Evolutionary conservation across 768 basidiomycete species (phyloP).

Genomic region (Xerocomellus chrysenteron): DNA sequence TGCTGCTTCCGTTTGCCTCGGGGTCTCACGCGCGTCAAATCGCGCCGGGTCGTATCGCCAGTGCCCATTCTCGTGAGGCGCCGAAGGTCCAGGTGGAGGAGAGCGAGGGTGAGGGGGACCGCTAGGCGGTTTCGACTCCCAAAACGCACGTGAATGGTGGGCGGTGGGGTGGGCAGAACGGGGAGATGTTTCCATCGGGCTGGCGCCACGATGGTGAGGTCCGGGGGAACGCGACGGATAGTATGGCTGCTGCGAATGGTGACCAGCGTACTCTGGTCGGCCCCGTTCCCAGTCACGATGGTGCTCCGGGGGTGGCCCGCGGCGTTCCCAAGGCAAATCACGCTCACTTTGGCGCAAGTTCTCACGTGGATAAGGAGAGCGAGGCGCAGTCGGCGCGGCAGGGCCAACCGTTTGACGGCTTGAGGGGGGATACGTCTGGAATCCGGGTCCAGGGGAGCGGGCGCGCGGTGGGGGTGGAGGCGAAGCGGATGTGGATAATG

Average conservation of each 20-base stretch:
- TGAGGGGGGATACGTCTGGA: constrained; percentile 47
- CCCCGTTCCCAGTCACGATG: constrained; percentile 57
- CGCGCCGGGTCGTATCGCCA: constrained; percentile 64
- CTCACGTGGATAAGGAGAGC: constrained; percentile 61
- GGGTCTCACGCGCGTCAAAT: constrained; percentile 47
- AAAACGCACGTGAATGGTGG: constrained; percentile 42
- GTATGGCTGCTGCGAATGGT: constrained; percentile 32
- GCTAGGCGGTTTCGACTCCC: constrained; percentile 58
- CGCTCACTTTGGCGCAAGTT: constrained; percentile 45
- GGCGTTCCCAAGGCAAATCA: constrained; percentile 62
- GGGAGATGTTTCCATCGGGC: constrained; percentile 63
- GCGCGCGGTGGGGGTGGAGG: constrained; percentile 52
- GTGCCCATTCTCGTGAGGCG: constrained; percentile 42
- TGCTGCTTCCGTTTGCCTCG: constrained; percentile 30
- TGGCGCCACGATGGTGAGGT: constrained; percentile 40
- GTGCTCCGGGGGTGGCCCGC: constrained; percentile 43
- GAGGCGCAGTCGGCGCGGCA: constrained; percentile 53
- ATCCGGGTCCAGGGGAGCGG: constrained; percentile 51
- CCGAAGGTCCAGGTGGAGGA: constrained; percentile 35
- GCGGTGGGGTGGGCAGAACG: constrained; percentile 46
- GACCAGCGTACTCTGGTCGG: constrained; percentile 36
- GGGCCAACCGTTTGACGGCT: constrained; percentile 51
- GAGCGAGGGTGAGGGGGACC: constrained; percentile 32
- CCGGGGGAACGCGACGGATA: constrained; percentile 37
- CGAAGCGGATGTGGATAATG: constrained; percentile 59